These are phyloP conservation scores for Coemansia guatemalensis DNA, from an alignment of 192 early-diverging fungal species.

Conservation along the genomic window DNA sequence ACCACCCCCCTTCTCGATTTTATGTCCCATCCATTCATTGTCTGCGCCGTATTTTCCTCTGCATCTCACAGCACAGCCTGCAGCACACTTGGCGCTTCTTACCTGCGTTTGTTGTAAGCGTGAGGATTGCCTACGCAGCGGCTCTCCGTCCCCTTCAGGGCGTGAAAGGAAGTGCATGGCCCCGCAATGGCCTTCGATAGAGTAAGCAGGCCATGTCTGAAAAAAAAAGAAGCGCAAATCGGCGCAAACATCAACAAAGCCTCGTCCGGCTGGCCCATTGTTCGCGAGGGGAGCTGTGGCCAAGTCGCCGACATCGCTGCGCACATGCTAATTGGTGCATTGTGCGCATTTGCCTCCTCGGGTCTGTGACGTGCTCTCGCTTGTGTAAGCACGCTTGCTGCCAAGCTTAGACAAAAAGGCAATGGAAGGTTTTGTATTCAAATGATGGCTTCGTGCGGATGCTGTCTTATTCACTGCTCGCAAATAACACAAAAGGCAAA, in stretches of 20 bases:
- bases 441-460: background rate
- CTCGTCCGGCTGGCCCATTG: background rate
- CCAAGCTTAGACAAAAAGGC: background rate
- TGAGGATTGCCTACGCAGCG: too few species aligned
- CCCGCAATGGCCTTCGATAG: too few species aligned
- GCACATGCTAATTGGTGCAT: constrained; percentile 1
- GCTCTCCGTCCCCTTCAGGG: too few species aligned
- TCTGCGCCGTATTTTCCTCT: too few species aligned
- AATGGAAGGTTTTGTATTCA: background rate
- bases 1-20: constrained; percentile 7
- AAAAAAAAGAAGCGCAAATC: background rate
- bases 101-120: too few species aligned
- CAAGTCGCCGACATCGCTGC: background rate
- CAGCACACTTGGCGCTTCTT: too few species aligned
- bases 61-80: too few species aligned
- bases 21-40: too few species aligned
- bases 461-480: background rate
- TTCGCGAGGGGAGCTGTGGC: background rate
- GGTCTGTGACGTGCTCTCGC: background rate
- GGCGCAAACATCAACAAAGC: background rate
- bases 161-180: too few species aligned
- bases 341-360: background rate
- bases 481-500: background rate
- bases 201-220: background rate
- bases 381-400: background rate